These are phyloP conservation scores for Trypanosoma brucei DNA, from an alignment of 208 protist genomes.

Conservation along the genomic window DNA sequence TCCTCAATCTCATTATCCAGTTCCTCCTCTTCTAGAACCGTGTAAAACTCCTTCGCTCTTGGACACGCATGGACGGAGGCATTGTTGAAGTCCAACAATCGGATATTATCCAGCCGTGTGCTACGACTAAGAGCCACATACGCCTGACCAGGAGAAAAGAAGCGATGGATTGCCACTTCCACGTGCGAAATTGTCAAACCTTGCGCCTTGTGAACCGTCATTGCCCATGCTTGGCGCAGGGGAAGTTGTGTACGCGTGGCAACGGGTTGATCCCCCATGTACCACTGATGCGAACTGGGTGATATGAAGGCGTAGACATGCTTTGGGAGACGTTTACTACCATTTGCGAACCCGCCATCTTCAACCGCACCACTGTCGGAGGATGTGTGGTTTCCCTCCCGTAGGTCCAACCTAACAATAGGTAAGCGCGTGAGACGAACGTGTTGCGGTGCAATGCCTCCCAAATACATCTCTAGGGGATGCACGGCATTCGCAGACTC, in stretches of 20 bases:
- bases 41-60: conserved; percentile 45
- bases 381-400: conserved; percentile 3
- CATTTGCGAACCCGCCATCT: neutral
- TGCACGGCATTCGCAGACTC: neutral
- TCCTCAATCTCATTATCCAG: neutral
- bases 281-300: conserved; percentile 34
- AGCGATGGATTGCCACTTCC: conserved; percentile 52
- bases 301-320: conserved; percentile 47
- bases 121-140: conserved; percentile 77
- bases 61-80: conserved; percentile 36
- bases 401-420: conserved; percentile 43
- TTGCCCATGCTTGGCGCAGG: conserved; percentile 90
- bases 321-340: conserved; percentile 8
- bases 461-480: conserved; percentile 26
- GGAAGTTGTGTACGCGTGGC: conserved; percentile 77
- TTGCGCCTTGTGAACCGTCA: conserved; percentile 95
- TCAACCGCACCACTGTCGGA: neutral
- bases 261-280: conserved; percentile 28
- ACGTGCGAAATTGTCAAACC: conserved; percentile 75
- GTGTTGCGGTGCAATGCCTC: conserved; percentile 19
- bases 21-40: conserved; percentile 11
- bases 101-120: conserved; percentile 39
- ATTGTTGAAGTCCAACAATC: conserved; percentile 38
- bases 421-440: conserved; percentile 31
- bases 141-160: conserved; percentile 60